phyloP scores from a whole-genome alignment of 1,284 basidiomycete genomes.

The Marasmius sp. region DNA sequence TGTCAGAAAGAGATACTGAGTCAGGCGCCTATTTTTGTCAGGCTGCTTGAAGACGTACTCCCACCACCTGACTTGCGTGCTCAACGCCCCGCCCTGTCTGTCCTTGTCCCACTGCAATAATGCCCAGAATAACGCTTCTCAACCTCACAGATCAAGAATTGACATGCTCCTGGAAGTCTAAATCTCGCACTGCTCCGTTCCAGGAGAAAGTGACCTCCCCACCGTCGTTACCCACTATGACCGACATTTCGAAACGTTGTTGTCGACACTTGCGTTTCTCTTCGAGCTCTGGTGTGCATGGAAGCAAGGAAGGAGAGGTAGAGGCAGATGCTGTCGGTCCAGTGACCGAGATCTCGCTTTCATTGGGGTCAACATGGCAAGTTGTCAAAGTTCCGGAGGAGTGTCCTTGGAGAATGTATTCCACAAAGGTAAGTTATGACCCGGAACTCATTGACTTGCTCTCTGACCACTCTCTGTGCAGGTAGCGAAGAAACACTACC shows the following conservation, averaged over 20 bases:
- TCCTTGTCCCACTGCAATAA: background rate
- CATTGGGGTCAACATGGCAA: background rate
- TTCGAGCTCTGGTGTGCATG: background rate
- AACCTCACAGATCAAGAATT: background rate
- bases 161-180: background rate
- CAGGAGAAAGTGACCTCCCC: background rate
- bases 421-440: constrained; percentile 42
- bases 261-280: background rate
- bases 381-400: constrained; percentile 34
- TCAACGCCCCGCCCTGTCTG: no score
- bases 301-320: background rate
- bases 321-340: background rate
- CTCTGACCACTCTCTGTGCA: constrained; percentile 16
- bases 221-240: background rate
- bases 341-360: background rate
- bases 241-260: background rate
- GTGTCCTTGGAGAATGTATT: constrained; percentile 60
- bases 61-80: no score
- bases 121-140: background rate
- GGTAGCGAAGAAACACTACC: constrained; percentile 39
- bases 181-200: background rate
- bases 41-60: no score
- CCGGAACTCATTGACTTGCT: background rate
- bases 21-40: no score
- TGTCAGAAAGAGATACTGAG: no score